Percentiles rank a stretch among this genome's conserved stretches.
Conservation (phyloP, 2,329 filamentous ascomycete genomes). For the Diaporthe sp. region DNA sequence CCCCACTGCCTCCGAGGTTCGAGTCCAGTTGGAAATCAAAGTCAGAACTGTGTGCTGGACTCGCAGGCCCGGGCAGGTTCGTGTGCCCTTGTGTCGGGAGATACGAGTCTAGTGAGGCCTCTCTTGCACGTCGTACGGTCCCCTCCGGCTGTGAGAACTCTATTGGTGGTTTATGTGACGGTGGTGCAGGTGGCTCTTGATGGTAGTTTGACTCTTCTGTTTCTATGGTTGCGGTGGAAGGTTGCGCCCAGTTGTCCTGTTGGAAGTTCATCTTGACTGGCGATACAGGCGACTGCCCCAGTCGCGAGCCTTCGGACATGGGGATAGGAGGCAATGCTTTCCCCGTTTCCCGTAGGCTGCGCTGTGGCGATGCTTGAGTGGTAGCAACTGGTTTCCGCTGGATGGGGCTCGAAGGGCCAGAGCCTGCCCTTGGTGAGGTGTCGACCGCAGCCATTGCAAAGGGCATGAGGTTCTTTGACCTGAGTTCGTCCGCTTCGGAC, state of each 20-base stretch:
- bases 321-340: conserved; percentile 49
- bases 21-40: conserved; percentile 42
- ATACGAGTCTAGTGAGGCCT: conserved; percentile 17
- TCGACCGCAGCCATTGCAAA: conserved; percentile 51
- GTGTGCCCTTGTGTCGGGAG: conserved; percentile 1
- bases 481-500: conserved; percentile 30
- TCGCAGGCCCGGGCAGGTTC: not conserved
- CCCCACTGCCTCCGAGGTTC: conserved; percentile 44
- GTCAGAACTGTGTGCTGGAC: not conserved
- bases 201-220: conserved; percentile 42
- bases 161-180: conserved; percentile 52
- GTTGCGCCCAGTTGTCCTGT: conserved; percentile 64
- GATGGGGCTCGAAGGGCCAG: conserved; percentile 46
- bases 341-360: conserved; percentile 51
- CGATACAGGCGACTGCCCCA: conserved; percentile 67
- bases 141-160: conserved; percentile 40
- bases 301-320: conserved; percentile 55
- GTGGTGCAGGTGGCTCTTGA: conserved; percentile 45
- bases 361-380: conserved; percentile 50
- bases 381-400: conserved; percentile 55
- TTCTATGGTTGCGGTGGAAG: conserved; percentile 67
- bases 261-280: conserved; percentile 69
- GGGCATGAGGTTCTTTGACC: conserved; percentile 34
- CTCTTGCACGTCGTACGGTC: conserved; percentile 35
- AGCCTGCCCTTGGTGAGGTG: conserved; percentile 45